These are phyloP conservation scores for Coprinellus micaceus DNA, from an alignment of 768 basidiomycete genomes.

Conservation along the genomic window DNA sequence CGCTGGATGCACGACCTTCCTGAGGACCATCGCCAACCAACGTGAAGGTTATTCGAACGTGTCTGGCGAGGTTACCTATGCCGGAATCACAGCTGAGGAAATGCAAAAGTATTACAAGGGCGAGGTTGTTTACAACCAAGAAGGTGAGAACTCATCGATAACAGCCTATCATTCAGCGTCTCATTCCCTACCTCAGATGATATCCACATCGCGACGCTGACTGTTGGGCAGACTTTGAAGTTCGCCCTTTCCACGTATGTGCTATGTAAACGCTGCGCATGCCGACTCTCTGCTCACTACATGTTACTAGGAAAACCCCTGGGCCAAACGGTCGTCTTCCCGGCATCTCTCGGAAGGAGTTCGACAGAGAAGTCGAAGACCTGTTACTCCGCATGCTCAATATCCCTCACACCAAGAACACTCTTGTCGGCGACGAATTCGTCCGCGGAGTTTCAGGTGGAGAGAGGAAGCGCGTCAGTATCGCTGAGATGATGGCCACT, in stretches of 20 bases:
- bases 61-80: conserved; percentile 71
- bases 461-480: conserved; percentile 78
- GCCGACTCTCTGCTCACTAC: conserved; percentile 3
- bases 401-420: conserved; percentile 73
- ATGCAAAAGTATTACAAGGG: conserved; percentile 77
- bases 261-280: no score
- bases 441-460: conserved; percentile 80
- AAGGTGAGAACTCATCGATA: conserved; percentile 39
- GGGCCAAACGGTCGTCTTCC: conserved; percentile 69
- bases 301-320: conserved; percentile 51
- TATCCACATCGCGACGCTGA: conserved; percentile 77
- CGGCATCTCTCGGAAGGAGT: conserved; percentile 58
- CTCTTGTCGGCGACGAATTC: conserved; percentile 84
- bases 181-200: conserved; percentile 47
- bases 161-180: not conserved
- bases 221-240: conserved; percentile 73
- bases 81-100: conserved; percentile 70
- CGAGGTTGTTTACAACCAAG: conserved; percentile 76
- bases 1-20: conserved; percentile 82
- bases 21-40: conserved; percentile 81
- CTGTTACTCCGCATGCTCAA: conserved; percentile 76
- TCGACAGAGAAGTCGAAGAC: conserved; percentile 54
- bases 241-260: conserved; percentile 62
- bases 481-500: conserved; percentile 84
- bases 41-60: conserved; percentile 62